Evolutionary conservation across 257 asterid species (phyloP).

Genomic region (Linaria vulgaris): DNA sequence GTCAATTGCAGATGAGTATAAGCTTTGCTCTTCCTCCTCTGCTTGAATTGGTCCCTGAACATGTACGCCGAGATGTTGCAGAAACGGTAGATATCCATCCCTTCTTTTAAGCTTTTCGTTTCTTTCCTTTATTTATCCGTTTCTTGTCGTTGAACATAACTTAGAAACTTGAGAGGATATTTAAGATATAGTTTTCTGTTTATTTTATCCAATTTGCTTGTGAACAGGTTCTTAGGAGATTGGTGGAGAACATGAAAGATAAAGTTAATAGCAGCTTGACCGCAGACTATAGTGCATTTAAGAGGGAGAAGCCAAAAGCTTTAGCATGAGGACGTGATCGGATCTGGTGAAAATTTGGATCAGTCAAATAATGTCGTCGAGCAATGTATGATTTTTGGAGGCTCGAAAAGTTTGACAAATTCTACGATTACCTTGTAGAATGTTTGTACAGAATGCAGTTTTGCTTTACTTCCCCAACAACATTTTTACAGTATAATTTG

Average conservation of each 20-base stretch:
- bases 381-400: too few species aligned
- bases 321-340: constrained; percentile 32
- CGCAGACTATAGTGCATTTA: constrained; percentile 70
- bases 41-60: constrained; percentile 76
- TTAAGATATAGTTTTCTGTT: not conserved
- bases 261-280: constrained; percentile 83
- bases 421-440: too few species aligned
- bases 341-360: not conserved
- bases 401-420: too few species aligned
- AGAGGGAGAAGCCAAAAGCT: constrained; percentile 60
- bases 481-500: too few species aligned
- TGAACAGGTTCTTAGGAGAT: constrained; percentile 61
- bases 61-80: constrained; percentile 77
- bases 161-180: not conserved
- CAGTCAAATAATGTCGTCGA: too few species aligned
- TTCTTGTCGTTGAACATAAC: too few species aligned
- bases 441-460: too few species aligned
- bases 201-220: not conserved
- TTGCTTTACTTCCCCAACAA: too few species aligned
- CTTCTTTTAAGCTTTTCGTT: not conserved
- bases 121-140: too few species aligned
- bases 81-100: constrained; percentile 58
- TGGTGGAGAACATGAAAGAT: constrained; percentile 81
- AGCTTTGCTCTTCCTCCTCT: constrained; percentile 80
- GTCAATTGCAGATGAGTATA: constrained; percentile 73